These are phyloP conservation scores for Heliosperma pusillum DNA, from an alignment of 148 eudicot genomes.

Conservation along the genomic window DNA sequence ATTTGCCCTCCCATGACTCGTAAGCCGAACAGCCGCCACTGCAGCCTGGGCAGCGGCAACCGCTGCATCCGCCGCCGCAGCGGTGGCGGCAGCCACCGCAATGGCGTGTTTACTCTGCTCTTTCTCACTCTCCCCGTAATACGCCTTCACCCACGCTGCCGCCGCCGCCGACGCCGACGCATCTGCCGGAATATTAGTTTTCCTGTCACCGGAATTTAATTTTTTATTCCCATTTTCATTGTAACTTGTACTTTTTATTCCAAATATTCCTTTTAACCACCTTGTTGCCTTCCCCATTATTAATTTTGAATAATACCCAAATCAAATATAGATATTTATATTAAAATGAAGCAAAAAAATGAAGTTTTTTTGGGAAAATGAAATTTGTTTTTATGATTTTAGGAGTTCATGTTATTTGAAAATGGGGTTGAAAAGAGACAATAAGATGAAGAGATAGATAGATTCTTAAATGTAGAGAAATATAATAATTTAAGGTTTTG, in stretches of 20 bases:
- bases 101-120: conserved; percentile 68
- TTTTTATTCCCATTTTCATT: neutral
- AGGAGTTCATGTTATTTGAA: neutral
- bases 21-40: conserved; percentile 60
- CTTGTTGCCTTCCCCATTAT: conserved; percentile 61
- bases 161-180: conserved; percentile 45
- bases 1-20: conserved; percentile 51
- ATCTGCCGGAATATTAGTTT: conserved; percentile 37
- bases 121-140: conserved; percentile 37
- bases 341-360: neutral
- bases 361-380: neutral
- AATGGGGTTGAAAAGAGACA: neutral
- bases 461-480: conserved; percentile 8
- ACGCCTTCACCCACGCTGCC: conserved; percentile 56
- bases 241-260: conserved; percentile 30
- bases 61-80: conserved; percentile 77
- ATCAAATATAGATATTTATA: neutral
- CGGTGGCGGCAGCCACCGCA: conserved; percentile 77
- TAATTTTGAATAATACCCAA: neutral
- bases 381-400: neutral
- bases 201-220: conserved; percentile 31
- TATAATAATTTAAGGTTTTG: conserved; percentile 15
- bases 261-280: conserved; percentile 67
- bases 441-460: neutral
- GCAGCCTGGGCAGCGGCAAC: conserved; percentile 88